Evolutionary conservation across 805 yeast species (phyloP).

Genomic region (Lipomyces yamanashiensis): DNA sequence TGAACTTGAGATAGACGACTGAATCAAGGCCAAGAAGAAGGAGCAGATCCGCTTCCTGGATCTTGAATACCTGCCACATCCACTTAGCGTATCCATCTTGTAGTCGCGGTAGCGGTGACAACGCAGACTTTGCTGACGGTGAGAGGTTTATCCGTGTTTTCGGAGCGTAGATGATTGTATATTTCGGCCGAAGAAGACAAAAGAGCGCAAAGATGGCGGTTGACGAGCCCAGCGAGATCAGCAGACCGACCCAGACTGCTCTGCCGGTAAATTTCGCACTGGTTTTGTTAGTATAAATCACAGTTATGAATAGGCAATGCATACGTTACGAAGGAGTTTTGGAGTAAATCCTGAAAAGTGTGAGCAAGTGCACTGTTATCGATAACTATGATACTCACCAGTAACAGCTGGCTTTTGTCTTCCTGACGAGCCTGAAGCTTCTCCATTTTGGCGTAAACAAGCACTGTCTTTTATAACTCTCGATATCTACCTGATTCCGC

Average conservation of each 20-base stretch:
- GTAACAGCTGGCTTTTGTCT: conserved; percentile 23
- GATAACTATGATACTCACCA: conserved; percentile 11
- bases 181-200: conserved; percentile 43
- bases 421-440: not conserved
- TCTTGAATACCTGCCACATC: conserved; percentile 37
- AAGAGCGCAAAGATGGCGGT: conserved; percentile 39
- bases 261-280: conserved; percentile 40
- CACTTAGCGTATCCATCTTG: conserved; percentile 37
- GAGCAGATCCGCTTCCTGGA: conserved; percentile 40
- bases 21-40: conserved; percentile 47
- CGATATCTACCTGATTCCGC: no score
- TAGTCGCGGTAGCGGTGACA: conserved; percentile 33
- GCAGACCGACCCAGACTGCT: conserved; percentile 47
- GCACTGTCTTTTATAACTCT: not conserved
- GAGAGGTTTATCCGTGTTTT: conserved; percentile 26
- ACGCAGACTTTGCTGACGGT: conserved; percentile 10
- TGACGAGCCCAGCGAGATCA: conserved; percentile 45
- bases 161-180: conserved; percentile 45
- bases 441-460: not conserved
- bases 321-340: conserved; percentile 28
- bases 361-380: not conserved
- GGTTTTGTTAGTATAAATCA: not conserved
- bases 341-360: conserved; percentile 18
- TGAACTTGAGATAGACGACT: conserved; percentile 42
- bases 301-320: not conserved